Conservation (phyloP, 768 basidiomycete genomes). For the Podaxis mareebaensis region DNA sequence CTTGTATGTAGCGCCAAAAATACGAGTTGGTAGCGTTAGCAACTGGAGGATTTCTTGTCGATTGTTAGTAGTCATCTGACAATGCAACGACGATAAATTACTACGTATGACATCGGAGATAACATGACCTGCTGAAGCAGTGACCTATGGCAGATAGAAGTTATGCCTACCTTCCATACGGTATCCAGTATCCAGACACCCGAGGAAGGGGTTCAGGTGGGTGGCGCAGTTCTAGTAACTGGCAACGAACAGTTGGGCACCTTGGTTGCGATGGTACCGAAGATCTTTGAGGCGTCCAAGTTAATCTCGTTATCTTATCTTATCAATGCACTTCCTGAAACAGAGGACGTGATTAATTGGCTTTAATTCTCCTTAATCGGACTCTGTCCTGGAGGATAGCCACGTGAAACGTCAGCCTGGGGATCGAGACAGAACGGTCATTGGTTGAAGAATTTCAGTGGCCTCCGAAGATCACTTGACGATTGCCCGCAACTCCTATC, state of each 20-base stretch:
- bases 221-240: not conserved
- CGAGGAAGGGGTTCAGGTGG: not conserved
- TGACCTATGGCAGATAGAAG: not conserved
- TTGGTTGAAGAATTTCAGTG: too few species aligned
- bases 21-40: not conserved
- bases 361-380: not conserved
- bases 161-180: not conserved
- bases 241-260: slow-evolving; percentile 1
- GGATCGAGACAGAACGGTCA: too few species aligned
- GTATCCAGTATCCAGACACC: not conserved
- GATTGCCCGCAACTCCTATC: too few species aligned
- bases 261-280: not conserved
- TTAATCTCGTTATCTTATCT: not conserved
- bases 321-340: not conserved
- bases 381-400: not conserved
- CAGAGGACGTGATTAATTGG: not conserved
- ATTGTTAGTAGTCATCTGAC: not conserved
- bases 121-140: not conserved
- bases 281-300: not conserved
- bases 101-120: too few species aligned
- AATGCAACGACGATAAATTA: too few species aligned
- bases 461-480: too few species aligned
- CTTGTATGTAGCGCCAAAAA: not conserved
- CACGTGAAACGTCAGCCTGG: not conserved
- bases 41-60: not conserved